phyloP scores from a whole-genome alignment of 2,329 filamentous ascomycete genomes.

The Botrytis fabae region DNA sequence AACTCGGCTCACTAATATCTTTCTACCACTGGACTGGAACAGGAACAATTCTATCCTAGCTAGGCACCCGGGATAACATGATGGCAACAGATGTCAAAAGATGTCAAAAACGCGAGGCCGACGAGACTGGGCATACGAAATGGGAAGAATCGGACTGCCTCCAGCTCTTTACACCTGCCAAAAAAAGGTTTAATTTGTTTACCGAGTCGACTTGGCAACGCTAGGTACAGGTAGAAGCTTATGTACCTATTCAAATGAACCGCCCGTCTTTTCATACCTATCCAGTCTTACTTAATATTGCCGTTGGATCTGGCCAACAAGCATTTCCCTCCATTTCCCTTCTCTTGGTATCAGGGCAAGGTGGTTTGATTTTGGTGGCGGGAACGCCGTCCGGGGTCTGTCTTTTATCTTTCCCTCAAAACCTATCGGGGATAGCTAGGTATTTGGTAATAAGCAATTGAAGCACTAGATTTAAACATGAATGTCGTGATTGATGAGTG shows the following conservation, averaged over 20 bases:
- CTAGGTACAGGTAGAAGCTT: background rate
- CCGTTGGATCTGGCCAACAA: background rate
- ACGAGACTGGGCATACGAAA: constrained; percentile 2
- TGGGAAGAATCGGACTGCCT: background rate
- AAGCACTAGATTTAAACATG: constrained; percentile 3
- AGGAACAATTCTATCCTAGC: background rate
- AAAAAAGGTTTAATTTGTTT: background rate
- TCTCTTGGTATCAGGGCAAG: background rate
- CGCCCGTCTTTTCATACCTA: background rate
- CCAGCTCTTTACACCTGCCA: constrained; percentile 2
- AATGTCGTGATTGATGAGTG: constrained; percentile 10
- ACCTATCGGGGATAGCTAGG: background rate
- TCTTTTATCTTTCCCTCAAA: background rate
- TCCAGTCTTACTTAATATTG: background rate
- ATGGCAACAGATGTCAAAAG: background rate
- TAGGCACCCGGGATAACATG: background rate
- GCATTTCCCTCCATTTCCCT: constrained; percentile 1
- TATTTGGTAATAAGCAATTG: background rate
- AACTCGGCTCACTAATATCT: constrained; percentile 6
- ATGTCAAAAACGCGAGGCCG: background rate
- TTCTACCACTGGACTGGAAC: constrained; percentile 4
- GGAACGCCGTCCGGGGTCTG: background rate
- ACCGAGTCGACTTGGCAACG: constrained; percentile 5
- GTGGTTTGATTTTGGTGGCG: background rate
- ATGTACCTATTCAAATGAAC: constrained; percentile 1